These are phyloP conservation scores for Aspergillus versicolor DNA, from an alignment of 2,329 filamentous ascomycete genomes.

Conservation along the genomic window DNA sequence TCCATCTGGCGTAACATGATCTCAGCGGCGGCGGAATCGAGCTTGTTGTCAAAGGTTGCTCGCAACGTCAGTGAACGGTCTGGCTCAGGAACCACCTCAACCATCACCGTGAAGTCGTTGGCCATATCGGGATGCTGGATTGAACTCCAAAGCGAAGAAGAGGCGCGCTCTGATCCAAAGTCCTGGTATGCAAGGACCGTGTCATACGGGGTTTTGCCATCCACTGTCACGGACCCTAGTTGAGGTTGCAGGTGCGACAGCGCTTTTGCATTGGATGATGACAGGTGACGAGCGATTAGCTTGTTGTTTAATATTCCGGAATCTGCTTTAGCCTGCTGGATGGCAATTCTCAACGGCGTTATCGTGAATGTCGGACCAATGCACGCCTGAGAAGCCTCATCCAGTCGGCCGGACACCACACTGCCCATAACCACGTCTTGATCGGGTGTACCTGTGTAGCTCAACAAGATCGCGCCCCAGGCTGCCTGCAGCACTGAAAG, in stretches of 20 bases:
- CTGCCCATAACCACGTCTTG: constrained; percentile 37
- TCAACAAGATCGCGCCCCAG: constrained; percentile 34
- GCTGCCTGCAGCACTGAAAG: constrained; percentile 37
- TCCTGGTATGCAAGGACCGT: constrained; percentile 37
- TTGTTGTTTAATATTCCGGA: constrained; percentile 20
- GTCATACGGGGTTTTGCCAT: constrained; percentile 34
- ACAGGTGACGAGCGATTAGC: constrained; percentile 25
- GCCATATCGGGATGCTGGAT: constrained; percentile 28
- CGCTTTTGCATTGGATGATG: constrained; percentile 22
- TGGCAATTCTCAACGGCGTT: constrained; percentile 32
- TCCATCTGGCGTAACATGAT: constrained; percentile 29
- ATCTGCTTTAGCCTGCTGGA: constrained; percentile 16
- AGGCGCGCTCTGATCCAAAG: constrained; percentile 21
- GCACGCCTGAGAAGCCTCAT: constrained; percentile 23
- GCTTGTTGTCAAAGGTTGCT: constrained; percentile 26
- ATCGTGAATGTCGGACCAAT: constrained; percentile 38
- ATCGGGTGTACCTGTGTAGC: constrained; percentile 34
- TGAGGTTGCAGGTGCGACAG: constrained; percentile 25
- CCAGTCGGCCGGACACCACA: constrained; percentile 32
- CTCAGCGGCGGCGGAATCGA: constrained; percentile 23
- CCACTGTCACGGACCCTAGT: constrained; percentile 23
- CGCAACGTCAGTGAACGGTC: constrained; percentile 27
- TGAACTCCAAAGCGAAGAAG: constrained; percentile 18
- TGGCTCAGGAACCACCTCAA: constrained; percentile 29
- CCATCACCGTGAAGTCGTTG: constrained; percentile 33